Conservation (phyloP, 495 filamentous ascomycete genomes). For the Aspergillus sparsus region DNA sequence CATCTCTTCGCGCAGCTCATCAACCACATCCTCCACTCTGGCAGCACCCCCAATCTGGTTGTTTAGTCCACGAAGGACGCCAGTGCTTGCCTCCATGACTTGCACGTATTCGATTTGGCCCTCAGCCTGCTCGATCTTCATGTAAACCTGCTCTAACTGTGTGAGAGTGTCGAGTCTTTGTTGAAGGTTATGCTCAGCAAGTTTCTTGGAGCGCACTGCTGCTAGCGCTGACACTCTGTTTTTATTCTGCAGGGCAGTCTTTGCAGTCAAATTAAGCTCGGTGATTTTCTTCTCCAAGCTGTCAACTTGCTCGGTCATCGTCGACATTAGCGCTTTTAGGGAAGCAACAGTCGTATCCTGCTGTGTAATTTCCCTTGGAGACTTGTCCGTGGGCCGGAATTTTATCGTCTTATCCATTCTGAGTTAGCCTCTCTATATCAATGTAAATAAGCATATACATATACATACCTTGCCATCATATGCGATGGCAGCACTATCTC, state of each 20-base stretch:
- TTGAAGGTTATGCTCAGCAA: slow-evolving; percentile 68
- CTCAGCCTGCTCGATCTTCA: slow-evolving; percentile 79
- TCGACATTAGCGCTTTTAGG: slow-evolving; percentile 66
- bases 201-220: slow-evolving; percentile 79
- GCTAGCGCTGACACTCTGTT: slow-evolving; percentile 73
- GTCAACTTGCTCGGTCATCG: slow-evolving; percentile 63
- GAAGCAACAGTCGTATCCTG: slow-evolving; percentile 81
- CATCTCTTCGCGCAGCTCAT: slow-evolving; percentile 77
- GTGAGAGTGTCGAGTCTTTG: slow-evolving; percentile 66
- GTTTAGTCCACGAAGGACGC: slow-evolving; percentile 71
- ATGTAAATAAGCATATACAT: neutral
- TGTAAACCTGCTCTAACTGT: slow-evolving; percentile 81
- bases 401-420: slow-evolving; percentile 63
- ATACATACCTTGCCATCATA: slow-evolving; percentile 61
- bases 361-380: slow-evolving; percentile 56
- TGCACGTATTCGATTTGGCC: slow-evolving; percentile 78
- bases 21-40: slow-evolving; percentile 72
- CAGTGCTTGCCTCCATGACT: slow-evolving; percentile 76
- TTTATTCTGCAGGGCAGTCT: slow-evolving; percentile 65
- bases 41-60: slow-evolving; percentile 74
- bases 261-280: slow-evolving; percentile 55
- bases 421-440: neutral
- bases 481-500: slow-evolving; percentile 63
- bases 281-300: slow-evolving; percentile 56
- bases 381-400: slow-evolving; percentile 57